Base-by-base conservation (phyloP, 2,329 filamentous ascomycete species). In the Teratosphaeria viscida region DNA sequence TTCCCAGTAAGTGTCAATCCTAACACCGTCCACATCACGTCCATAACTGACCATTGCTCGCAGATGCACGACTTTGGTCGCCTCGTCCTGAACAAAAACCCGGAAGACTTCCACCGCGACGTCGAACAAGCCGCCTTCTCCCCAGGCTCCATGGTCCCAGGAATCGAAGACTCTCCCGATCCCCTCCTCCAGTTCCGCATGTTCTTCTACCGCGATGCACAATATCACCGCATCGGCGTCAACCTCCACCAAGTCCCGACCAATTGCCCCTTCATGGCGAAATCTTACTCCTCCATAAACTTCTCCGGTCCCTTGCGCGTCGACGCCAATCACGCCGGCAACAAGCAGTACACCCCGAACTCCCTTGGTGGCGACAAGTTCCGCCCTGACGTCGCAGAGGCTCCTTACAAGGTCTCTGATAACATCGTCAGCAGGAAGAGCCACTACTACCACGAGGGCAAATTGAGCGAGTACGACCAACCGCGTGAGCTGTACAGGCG, bases 401-500 rank as follows among this genome's bases (percentile, higher is more conserved):
- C 77, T 1, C 77, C 79, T 0, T 81, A 79, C 65, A 70, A 72
- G 29, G 77, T 82, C 12, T 72, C 72, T 29, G 79, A 82, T 68
- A 78, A 77, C 60, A 70, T 81, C 43, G 73, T 81, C 52, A 76
- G 75, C 61, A 75, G 79, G 56, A 81, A 82, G 72, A 78, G 76
- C 63, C 79, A 82, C 65, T 81, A 78, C 70, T 81, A 75, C 73
- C 79, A 82, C 64, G 79, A 82, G 65, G 80, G 78, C 23, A 79
- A 79, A 68, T 73, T 73, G 64, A 78, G 70, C 62, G 80, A 82
- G 55, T 82, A 82, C 65, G 76, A 77, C 27, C 80, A 83, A 66
- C 75, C 79, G 2, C 74, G 72, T 3, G 76, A 77, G 61, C 74
- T 82, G 11, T 62, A 79, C 73, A 66, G 62, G 23, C 68, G 73